Evolutionary conservation across 768 basidiomycete genomes (phyloP), one percentile per base, ranked within the genome.

Genomic region (Suillus americanus): DNA sequence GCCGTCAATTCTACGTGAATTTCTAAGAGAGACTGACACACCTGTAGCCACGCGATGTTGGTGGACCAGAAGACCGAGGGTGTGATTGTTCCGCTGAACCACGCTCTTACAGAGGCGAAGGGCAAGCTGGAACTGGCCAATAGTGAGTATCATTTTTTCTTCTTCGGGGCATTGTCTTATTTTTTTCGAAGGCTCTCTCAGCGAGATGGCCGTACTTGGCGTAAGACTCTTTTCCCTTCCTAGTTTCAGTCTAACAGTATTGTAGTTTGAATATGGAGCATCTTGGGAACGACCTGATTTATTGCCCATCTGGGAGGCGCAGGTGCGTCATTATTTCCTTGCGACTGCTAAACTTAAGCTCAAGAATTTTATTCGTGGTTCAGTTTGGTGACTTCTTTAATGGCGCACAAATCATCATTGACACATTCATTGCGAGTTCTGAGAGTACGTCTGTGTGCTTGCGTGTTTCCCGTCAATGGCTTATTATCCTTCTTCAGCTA

Each of bases 301-400:
- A 25, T 78, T 96, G 61, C 87, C 92, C 0, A 92, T 97, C 41
- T 96, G 95, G 94, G 95, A 97, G 74, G 94, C 94, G 1, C 95
- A 96, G 81, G 89, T 88, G 66, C 33, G 77, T 25, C 30, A 23
- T 43, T 30, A 62, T 20, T 30, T 50, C 3, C 18, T n/a, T 45
- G 2, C 13, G 38, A 20, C 14, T 40, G 37, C 12, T 60, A 45
- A n/a, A 28, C 48, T 25, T 48, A 10, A 41, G 25, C 56, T 37
- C 56, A 64, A 30, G 45, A 20, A 23, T 48, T n/a, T 37, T 33
- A 25, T 45, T 23, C 40, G 62, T 66, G 41, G 3, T 33, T 25
- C 67, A 91, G 86, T 95, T 95, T 68, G 94, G 94, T 25, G 95
- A 96, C 72, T 97, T 97, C 77, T 91, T 92, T 79, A 96, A 97